Evolutionary conservation across 1,284 basidiomycete genomes (phyloP).

Genomic region (Meripilus lineatus): DNA sequence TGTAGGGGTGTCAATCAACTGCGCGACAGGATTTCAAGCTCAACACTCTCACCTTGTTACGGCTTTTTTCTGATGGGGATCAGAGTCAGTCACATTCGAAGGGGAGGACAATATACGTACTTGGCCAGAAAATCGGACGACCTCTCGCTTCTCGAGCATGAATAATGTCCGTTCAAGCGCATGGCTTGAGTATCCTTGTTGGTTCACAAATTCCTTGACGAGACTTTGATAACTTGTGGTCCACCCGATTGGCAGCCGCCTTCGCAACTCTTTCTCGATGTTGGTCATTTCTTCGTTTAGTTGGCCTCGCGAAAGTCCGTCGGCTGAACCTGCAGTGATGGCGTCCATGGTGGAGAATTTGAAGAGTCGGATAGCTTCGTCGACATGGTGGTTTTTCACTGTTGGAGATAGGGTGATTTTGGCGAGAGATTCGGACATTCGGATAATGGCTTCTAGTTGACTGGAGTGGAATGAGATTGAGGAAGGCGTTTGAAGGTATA

Average conservation of each 20-base stretch:
- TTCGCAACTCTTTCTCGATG: constrained; percentile 89
- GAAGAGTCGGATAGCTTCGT: constrained; percentile 97
- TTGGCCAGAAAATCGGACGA: constrained; percentile 86
- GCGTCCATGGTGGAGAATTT: constrained; percentile 99
- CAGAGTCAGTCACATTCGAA: constrained; percentile 7
- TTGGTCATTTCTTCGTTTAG: constrained; percentile 91
- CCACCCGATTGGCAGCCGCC: constrained; percentile 94
- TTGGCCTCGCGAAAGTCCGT: constrained; percentile 90
- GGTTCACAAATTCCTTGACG: constrained; percentile 92
- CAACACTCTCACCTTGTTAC: constrained; percentile 35
- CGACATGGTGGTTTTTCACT: constrained; percentile 92
- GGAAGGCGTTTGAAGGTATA: not conserved
- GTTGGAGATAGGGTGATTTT: constrained; percentile 89
- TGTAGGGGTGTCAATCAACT: not conserved
- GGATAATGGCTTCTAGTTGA: constrained; percentile 98
- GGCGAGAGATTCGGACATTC: constrained; percentile 95
- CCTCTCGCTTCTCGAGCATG: constrained; percentile 93
- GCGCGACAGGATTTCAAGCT: not conserved
- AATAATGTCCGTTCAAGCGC: constrained; percentile 91
- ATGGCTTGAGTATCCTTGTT: constrained; percentile 88
- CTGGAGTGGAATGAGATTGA: constrained; percentile 36
- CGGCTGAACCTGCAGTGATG: constrained; percentile 88
- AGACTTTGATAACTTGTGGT: constrained; percentile 93
- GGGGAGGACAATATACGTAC: constrained; percentile 27
- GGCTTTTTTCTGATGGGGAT: constrained; percentile 46